These are phyloP conservation scores for Yamagishiella unicocca DNA, from an alignment of 139 green algal genomes.

Conservation along the genomic window DNA sequence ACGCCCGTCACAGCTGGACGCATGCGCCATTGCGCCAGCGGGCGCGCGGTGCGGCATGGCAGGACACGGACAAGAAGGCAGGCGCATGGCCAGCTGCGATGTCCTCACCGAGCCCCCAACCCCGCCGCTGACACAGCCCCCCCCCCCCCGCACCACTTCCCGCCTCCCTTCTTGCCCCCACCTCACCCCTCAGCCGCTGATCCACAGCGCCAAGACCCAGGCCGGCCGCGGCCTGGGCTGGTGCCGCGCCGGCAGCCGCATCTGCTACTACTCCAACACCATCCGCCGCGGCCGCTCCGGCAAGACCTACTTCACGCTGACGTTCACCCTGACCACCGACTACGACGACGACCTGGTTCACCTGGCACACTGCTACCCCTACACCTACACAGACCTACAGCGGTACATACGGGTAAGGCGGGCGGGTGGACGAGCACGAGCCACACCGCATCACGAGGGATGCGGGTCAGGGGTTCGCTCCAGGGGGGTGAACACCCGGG, in stretches of 20 bases:
- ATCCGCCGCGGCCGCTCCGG: constrained; percentile 47
- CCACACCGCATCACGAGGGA: too few species aligned
- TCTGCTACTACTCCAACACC: constrained; percentile 66
- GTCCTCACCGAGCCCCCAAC: too few species aligned
- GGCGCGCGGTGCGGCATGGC: too few species aligned
- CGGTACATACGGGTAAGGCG: constrained; percentile 28
- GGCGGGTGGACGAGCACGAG: neutral
- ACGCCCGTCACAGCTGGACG: too few species aligned
- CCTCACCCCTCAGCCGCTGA: constrained; percentile 45
- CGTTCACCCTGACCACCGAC: constrained; percentile 59
- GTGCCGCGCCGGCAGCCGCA: constrained; percentile 46
- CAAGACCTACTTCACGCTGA: constrained; percentile 72
- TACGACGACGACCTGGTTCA: constrained; percentile 71
- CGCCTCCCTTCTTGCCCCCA: neutral
- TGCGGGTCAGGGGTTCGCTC: too few species aligned
- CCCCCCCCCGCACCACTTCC: neutral
- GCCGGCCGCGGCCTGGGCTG: constrained; percentile 48
- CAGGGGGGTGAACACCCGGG: too few species aligned
- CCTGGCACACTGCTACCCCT: constrained; percentile 80
- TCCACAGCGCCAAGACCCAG: constrained; percentile 51
- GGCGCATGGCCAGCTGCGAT: too few species aligned
- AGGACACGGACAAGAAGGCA: too few species aligned
- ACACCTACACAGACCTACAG: constrained; percentile 82
- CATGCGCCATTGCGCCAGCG: too few species aligned
- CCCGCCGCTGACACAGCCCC: too few species aligned